phyloP scores from a whole-genome alignment of 2,329 filamentous ascomycete genomes.

The Fusarium sp. region DNA sequence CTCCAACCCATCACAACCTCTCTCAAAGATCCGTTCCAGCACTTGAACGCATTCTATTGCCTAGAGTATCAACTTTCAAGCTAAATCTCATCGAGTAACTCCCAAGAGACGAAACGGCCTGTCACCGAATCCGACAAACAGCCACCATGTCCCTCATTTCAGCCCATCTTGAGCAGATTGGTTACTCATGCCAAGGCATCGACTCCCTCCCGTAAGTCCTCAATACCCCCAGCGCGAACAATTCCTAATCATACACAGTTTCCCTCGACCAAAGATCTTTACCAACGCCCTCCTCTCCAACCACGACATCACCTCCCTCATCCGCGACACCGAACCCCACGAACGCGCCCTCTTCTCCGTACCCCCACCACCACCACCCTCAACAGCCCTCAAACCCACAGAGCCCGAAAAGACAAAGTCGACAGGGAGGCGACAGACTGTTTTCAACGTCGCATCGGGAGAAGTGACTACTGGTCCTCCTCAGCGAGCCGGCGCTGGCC shows the following conservation, averaged over 20 bases:
- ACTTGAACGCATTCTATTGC: background rate
- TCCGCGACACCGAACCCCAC: constrained; percentile 93
- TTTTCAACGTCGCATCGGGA: constrained; percentile 70
- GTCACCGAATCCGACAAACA: background rate
- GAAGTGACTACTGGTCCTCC: constrained; percentile 66
- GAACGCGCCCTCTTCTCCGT: constrained; percentile 95
- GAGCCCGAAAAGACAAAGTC: constrained; percentile 51
- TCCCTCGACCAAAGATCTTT: constrained; percentile 91
- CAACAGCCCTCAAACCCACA: constrained; percentile 47
- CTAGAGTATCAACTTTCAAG: background rate
- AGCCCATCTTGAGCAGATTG: constrained; percentile 78
- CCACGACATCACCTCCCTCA: constrained; percentile 91
- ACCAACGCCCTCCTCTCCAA: constrained; percentile 88
- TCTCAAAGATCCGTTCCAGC: background rate
- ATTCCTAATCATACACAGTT: constrained; percentile 59
- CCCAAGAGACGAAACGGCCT: background rate
- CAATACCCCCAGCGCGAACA: background rate
- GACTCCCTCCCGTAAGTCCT: constrained; percentile 71
- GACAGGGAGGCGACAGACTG: constrained; percentile 64
- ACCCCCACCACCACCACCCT: constrained; percentile 70
- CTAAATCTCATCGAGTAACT: background rate
- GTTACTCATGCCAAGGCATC: constrained; percentile 77
- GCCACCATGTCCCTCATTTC: constrained; percentile 70
- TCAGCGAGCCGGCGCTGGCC: constrained; percentile 51
- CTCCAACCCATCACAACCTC: background rate